Conservation (phyloP, 108 stramenopile genomes). For the Seminavis robusta region DNA sequence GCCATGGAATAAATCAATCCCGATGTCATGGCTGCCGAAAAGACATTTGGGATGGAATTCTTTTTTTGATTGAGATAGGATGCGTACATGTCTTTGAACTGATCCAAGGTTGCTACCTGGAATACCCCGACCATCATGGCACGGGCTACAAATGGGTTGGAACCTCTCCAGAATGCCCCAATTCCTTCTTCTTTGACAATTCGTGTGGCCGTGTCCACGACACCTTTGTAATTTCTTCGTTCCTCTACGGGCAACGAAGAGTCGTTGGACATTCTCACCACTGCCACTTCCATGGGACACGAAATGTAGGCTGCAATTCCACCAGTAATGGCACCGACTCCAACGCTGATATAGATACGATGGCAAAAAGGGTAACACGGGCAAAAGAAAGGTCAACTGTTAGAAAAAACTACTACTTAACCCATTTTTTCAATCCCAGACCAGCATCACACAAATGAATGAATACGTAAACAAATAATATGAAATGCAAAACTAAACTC, state of each 20-base stretch:
- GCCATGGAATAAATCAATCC: slow-evolving; percentile 90
- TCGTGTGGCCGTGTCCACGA: slow-evolving; percentile 71
- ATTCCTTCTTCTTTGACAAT: slow-evolving; percentile 84
- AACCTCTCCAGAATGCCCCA: slow-evolving; percentile 88
- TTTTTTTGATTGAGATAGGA: slow-evolving; percentile 55
- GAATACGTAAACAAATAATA: not conserved
- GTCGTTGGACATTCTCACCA: slow-evolving; percentile 92
- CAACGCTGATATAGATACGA: slow-evolving; percentile 41
- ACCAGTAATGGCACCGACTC: slow-evolving; percentile 78
- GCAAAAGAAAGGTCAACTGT: not conserved
- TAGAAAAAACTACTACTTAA: not conserved
- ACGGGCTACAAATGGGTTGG: slow-evolving; percentile 84
- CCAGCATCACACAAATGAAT: not conserved
- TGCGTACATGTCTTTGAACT: slow-evolving; percentile 85
- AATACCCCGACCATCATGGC: slow-evolving; percentile 92
- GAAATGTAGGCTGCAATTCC: slow-evolving; percentile 88
- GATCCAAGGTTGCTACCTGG: slow-evolving; percentile 93
- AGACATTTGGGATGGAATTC: slow-evolving; percentile 85
- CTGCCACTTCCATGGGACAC: slow-evolving; percentile 94
- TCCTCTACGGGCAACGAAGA: slow-evolving; percentile 68
- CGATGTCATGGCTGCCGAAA: slow-evolving; percentile 89
- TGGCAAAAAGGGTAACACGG: not conserved
- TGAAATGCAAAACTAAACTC: slow-evolving; percentile 7
- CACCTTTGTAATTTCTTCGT: slow-evolving; percentile 81
- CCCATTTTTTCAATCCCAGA: not conserved